These are phyloP conservation scores for Verticillium albo-atrum DNA, from an alignment of 2,329 filamentous ascomycete genomes.

Conservation along the genomic window DNA sequence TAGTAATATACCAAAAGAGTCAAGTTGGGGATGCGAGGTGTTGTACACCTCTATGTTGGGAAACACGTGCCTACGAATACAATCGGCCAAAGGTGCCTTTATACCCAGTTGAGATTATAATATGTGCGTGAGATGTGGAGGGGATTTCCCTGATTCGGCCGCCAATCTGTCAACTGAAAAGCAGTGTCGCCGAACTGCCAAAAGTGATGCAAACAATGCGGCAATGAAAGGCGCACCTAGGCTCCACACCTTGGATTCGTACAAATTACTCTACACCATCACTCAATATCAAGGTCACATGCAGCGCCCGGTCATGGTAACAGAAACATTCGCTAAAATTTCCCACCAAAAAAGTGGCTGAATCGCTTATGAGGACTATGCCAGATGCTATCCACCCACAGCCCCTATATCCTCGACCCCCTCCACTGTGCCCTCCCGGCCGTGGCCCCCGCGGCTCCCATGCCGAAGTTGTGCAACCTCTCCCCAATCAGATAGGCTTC, in stretches of 20 bases:
- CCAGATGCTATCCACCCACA: background rate
- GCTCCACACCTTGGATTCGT: too few relatives aligned
- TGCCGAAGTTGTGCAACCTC: slow-evolving; percentile 86
- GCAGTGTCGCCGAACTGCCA: too few relatives aligned
- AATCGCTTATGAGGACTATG: background rate
- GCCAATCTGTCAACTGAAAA: too few relatives aligned
- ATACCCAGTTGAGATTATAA: too few relatives aligned
- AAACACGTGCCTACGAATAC: background rate
- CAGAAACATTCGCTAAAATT: background rate
- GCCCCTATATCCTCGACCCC: slow-evolving; percentile 9
- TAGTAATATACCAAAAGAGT: background rate
- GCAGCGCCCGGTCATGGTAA: background rate
- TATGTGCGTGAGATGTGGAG: too few relatives aligned
- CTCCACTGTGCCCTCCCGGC: slow-evolving; percentile 30
- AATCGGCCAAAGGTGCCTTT: too few relatives aligned
- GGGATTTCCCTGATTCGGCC: too few relatives aligned
- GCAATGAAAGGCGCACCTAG: too few relatives aligned
- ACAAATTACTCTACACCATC: too few relatives aligned
- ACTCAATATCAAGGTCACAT: too few relatives aligned
- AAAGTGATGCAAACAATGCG: too few relatives aligned
- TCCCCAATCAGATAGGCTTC: slow-evolving; percentile 97
- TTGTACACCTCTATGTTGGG: background rate
- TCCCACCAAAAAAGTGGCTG: background rate
- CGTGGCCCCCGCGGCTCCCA: slow-evolving; percentile 30
- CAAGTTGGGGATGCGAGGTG: background rate